These are phyloP conservation scores for Taphrina deformans DNA, from an alignment of 1,139 yeast species.

Conservation along the genomic window DNA sequence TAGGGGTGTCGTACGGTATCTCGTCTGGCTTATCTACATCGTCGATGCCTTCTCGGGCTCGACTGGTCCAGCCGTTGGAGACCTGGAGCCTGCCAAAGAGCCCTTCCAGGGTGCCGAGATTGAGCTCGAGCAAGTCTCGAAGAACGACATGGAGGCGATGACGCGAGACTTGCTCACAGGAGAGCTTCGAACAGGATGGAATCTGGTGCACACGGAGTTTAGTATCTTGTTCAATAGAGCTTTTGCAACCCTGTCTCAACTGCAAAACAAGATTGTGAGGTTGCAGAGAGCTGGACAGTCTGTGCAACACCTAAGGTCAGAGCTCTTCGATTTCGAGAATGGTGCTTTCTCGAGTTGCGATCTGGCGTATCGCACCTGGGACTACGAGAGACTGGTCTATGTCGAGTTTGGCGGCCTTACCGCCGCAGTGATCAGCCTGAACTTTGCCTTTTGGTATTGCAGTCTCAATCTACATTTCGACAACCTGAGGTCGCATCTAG, in stretches of 20 bases:
- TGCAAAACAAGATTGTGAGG: slow-evolving; percentile 13
- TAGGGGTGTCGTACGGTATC: slow-evolving; percentile 1
- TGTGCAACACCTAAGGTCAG: background rate
- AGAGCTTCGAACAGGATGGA: background rate
- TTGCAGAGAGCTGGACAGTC: background rate
- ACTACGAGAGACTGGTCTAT: background rate
- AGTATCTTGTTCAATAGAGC: slow-evolving; percentile 6
- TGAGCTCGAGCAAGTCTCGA: slow-evolving; percentile 1
- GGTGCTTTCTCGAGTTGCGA: background rate
- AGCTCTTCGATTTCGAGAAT: background rate
- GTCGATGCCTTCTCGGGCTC: slow-evolving; percentile 16
- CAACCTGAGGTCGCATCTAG: background rate
- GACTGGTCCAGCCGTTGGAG: background rate
- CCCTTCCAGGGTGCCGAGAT: slow-evolving; percentile 18
- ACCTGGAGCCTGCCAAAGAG: background rate
- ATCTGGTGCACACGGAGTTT: background rate
- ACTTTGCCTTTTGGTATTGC: slow-evolving; percentile 13
- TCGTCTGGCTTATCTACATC: slow-evolving; percentile 28
- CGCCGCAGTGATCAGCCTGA: background rate
- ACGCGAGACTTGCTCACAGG: slow-evolving; percentile 10
- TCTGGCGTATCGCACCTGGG: background rate
- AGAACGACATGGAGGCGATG: slow-evolving; percentile 7
- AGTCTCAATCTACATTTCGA: slow-evolving; percentile 3
- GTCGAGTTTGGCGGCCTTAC: background rate
- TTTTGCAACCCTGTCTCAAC: slow-evolving; percentile 13